Conservation (phyloP, 1,284 basidiomycete species). For the Malassezia vespertilionis region DNA sequence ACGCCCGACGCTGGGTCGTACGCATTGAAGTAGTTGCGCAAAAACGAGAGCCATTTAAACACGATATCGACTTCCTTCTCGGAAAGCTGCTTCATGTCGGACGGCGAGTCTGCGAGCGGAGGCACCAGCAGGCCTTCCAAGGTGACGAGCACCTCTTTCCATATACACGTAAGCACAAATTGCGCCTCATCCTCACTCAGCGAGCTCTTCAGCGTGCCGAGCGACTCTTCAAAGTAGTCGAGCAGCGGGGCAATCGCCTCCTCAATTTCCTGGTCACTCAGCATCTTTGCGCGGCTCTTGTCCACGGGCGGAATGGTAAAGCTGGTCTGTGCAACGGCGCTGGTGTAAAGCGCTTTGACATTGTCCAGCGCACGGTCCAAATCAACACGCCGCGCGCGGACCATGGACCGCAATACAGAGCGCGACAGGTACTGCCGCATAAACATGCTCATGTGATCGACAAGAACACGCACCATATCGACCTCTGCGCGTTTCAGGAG, state of each 20-base stretch:
- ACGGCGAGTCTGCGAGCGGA: slow-evolving; percentile 74
- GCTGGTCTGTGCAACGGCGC: slow-evolving; percentile 36
- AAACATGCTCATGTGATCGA: slow-evolving; percentile 93
- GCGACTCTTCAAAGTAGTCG: slow-evolving; percentile 90
- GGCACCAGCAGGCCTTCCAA: slow-evolving; percentile 85
- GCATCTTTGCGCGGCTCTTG: slow-evolving; percentile 55
- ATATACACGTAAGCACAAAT: slow-evolving; percentile 81
- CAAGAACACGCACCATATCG: slow-evolving; percentile 91
- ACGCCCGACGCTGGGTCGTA: slow-evolving; percentile 70
- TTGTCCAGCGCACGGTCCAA: slow-evolving; percentile 44
- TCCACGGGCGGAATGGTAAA: slow-evolving; percentile 41
- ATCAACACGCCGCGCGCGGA: slow-evolving; percentile 40
- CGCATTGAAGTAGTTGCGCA: slow-evolving; percentile 89
- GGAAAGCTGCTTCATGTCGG: slow-evolving; percentile 75
- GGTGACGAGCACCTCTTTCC: slow-evolving; percentile 87
- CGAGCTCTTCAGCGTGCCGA: slow-evolving; percentile 80
- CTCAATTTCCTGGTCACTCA: slow-evolving; percentile 88
- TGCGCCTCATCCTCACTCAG: slow-evolving; percentile 61
- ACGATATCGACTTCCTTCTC: slow-evolving; percentile 96
- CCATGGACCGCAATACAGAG: slow-evolving; percentile 53
- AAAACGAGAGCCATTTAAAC: slow-evolving; percentile 79
- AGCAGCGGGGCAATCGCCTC: slow-evolving; percentile 81
- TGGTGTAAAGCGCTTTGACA: slow-evolving; percentile 41
- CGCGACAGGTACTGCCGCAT: slow-evolving; percentile 80
- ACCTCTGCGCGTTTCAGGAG: slow-evolving; percentile 84